Conservation (phyloP, 305 asterid species). For the Euphrasia arctica region DNA sequence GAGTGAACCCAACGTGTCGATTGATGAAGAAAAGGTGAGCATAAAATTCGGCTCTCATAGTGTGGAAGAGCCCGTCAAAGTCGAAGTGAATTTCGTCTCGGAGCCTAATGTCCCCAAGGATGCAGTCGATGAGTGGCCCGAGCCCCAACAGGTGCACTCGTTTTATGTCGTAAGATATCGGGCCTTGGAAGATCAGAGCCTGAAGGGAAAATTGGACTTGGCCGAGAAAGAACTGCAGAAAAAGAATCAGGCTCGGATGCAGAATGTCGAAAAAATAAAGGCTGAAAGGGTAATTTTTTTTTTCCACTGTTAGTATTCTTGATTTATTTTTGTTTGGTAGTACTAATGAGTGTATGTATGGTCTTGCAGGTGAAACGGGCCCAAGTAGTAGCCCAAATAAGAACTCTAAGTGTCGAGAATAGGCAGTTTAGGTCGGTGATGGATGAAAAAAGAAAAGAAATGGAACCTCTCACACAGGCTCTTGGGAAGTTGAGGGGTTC, state of each 20-base stretch:
- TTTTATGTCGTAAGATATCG: conserved; percentile 52
- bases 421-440: conserved; percentile 55
- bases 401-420: conserved; percentile 59
- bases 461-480: conserved; percentile 80
- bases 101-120: conserved; percentile 54
- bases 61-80: conserved; percentile 43
- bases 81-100: conserved; percentile 32
- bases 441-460: conserved; percentile 76
- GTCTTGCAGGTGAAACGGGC: conserved; percentile 64
- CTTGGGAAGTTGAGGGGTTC: conserved; percentile 52
- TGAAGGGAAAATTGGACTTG: conserved; percentile 55
- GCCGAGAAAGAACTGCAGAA: conserved; percentile 73
- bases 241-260: conserved; percentile 59
- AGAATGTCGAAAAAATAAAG: conserved; percentile 62
- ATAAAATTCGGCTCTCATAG: conserved; percentile 62
- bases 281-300: conserved; percentile 49
- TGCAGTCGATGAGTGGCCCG: conserved; percentile 78
- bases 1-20: conserved; percentile 36
- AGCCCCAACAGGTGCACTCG: conserved; percentile 49
- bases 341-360: conserved; percentile 3
- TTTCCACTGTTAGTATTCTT: neutral
- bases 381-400: conserved; percentile 47
- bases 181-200: conserved; percentile 47
- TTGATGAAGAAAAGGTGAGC: conserved; percentile 36
- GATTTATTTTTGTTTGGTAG: neutral